These are phyloP conservation scores for Darksidea phi DNA, from an alignment of 495 filamentous ascomycete genomes.

Conservation along the genomic window DNA sequence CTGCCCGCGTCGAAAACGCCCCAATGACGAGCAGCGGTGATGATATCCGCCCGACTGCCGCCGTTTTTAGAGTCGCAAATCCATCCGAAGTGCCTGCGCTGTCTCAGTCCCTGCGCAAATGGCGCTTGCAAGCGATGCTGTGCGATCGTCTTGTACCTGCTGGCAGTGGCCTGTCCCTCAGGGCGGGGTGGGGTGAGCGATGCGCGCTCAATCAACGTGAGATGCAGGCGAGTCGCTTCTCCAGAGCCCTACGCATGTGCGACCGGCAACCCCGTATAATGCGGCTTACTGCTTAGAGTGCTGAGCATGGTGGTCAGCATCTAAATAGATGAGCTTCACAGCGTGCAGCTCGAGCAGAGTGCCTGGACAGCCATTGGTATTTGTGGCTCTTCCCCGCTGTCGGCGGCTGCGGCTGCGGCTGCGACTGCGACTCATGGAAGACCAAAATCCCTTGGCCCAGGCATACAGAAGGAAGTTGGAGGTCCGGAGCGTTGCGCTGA, in stretches of 20 bases:
- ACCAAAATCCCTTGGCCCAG: no score
- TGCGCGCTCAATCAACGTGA: constrained; percentile 27
- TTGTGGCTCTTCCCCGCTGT: neutral
- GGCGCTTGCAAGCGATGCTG: no score
- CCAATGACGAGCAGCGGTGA: no score
- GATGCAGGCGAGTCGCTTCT: constrained; percentile 22
- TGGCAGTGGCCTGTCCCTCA: no score
- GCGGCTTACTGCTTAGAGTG: constrained; percentile 29
- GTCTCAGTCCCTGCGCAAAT: no score
- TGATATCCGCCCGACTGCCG: no score
- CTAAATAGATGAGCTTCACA: constrained; percentile 14
- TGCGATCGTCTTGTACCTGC: no score
- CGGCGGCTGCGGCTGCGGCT: no score
- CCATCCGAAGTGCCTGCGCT: neutral
- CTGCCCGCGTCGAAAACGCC: no score
- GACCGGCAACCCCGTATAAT: neutral
- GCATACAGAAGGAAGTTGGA: neutral
- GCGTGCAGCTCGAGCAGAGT: neutral
- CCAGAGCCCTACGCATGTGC: neutral
- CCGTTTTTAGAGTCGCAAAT: neutral
- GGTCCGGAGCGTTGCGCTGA: neutral
- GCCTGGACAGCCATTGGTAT: neutral
- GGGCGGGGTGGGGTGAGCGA: constrained; percentile 24
- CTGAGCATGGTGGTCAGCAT: constrained; percentile 28
- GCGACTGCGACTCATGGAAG: no score